Percentiles rank a stretch among this genome's conserved stretches.
Evolutionary conservation across 306 rosid genomes (phyloP).

Genomic region (Prunus mongolica): DNA sequence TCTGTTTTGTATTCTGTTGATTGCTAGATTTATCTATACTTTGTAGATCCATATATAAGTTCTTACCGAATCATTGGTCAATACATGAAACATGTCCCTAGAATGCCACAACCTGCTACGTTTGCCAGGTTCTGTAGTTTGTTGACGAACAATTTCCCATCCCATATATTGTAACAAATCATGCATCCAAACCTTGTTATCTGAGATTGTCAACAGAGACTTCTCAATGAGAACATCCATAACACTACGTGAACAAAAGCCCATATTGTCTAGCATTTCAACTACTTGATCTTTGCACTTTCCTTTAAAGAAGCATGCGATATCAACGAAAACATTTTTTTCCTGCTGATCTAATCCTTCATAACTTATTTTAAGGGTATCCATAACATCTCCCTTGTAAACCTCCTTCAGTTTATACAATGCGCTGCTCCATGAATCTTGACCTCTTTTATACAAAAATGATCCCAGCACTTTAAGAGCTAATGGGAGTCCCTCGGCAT

Average conservation of each 20-base stretch:
- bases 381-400: neutral
- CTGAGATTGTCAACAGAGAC: neutral
- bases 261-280: neutral
- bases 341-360: neutral
- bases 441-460: no score
- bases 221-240: no score
- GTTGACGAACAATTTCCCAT: neutral
- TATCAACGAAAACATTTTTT: neutral
- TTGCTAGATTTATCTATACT: neutral
- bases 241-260: neutral
- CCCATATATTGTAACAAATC: neutral
- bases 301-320: neutral
- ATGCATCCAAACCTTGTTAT: neutral
- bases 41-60: neutral
- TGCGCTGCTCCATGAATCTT: no score
- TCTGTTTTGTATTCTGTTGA: neutral
- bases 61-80: conserved; percentile 3
- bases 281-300: neutral
- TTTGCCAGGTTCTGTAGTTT: neutral
- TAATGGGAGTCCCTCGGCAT: no score
- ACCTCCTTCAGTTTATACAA: neutral
- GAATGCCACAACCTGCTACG: neutral
- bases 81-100: no score
- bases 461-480: no score
- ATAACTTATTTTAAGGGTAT: neutral